phyloP scores from a whole-genome alignment of 2,329 filamentous ascomycete species.

The Stagonosporopsis vannaccii region DNA sequence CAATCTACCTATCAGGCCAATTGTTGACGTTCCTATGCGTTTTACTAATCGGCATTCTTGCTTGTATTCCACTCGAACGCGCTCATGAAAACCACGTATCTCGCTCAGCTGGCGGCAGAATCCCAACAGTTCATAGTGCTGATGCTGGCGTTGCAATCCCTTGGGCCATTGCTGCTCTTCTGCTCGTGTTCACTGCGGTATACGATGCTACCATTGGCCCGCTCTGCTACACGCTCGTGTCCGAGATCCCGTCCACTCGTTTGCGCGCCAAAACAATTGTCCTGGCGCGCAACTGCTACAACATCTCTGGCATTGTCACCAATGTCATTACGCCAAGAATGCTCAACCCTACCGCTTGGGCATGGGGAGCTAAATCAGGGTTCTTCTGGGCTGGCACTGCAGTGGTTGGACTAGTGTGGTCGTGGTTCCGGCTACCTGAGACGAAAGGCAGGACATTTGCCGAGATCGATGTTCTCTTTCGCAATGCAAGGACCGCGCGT shows the following conservation, averaged over 20 bases:
- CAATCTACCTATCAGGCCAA: constrained; percentile 73
- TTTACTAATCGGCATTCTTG: constrained; percentile 79
- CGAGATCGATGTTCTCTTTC: constrained; percentile 83
- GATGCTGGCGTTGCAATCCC: neutral
- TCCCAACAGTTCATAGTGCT: neutral
- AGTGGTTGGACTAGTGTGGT: constrained; percentile 77
- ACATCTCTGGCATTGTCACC: constrained; percentile 78
- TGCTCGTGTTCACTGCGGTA: constrained; percentile 20
- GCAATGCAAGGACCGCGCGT: constrained; percentile 50
- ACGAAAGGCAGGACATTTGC: constrained; percentile 79
- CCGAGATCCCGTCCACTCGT: constrained; percentile 79
- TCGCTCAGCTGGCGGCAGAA: neutral
- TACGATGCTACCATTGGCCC: constrained; percentile 28
- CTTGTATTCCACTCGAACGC: constrained; percentile 7
- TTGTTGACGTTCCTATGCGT: constrained; percentile 67
- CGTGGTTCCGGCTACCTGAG: constrained; percentile 79
- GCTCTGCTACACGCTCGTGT: constrained; percentile 72
- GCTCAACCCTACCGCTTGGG: constrained; percentile 65
- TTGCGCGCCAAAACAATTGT: constrained; percentile 89
- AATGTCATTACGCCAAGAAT: constrained; percentile 76
- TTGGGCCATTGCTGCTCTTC: constrained; percentile 18
- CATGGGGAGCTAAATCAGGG: constrained; percentile 82
- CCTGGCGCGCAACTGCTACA: constrained; percentile 76
- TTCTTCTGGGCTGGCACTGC: constrained; percentile 86
- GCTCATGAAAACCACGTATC: neutral